Conservation (phyloP, 768 basidiomycete genomes). For the Amylocystis lapponica region DNA sequence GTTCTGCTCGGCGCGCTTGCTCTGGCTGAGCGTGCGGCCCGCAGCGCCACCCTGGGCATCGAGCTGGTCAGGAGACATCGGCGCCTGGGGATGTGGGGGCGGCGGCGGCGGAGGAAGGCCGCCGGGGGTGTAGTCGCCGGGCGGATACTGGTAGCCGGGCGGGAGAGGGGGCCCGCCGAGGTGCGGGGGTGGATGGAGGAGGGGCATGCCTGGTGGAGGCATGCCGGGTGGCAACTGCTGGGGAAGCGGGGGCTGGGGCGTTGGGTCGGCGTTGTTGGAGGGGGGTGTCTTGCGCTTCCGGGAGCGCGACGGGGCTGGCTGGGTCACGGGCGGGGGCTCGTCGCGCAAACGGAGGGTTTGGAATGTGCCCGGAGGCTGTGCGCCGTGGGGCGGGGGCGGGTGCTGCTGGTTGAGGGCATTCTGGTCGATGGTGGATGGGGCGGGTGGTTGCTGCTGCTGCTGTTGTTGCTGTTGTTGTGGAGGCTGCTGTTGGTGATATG, state of each 20-base stretch:
- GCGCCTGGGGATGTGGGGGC: constrained; percentile 21
- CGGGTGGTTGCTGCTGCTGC: constrained; percentile 10
- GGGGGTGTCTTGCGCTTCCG: constrained; percentile 73
- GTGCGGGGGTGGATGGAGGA: constrained; percentile 26
- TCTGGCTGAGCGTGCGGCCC: constrained; percentile 62
- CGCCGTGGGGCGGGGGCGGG: constrained; percentile 11
- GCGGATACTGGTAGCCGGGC: constrained; percentile 39
- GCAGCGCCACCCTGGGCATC: constrained; percentile 15
- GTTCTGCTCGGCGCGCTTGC: constrained; percentile 92
- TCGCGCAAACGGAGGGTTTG: constrained; percentile 59
- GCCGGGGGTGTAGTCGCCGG: constrained; percentile 50
- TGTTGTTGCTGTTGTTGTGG: constrained; percentile 16
- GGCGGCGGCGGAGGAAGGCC: constrained; percentile 33
- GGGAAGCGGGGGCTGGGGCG: constrained; percentile 10
- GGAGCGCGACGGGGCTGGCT: constrained; percentile 36
- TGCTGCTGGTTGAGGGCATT: constrained; percentile 10
- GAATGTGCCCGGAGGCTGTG: constrained; percentile 18
- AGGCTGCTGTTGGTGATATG: constrained; percentile 22
- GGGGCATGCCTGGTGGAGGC: constrained; percentile 27
- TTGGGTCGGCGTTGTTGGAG: constrained; percentile 17
- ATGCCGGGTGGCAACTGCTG: constrained; percentile 29
- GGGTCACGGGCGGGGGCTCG: constrained; percentile 35
- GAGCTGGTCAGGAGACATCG: constrained; percentile 7
- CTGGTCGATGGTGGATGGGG: constrained; percentile 11
- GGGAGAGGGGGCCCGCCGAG: constrained; percentile 15